Evolutionary conservation across 1,284 basidiomycete species (phyloP), one percentile per base, ranked within the genome.

Genomic region (Papiliotrema flavescens): DNA sequence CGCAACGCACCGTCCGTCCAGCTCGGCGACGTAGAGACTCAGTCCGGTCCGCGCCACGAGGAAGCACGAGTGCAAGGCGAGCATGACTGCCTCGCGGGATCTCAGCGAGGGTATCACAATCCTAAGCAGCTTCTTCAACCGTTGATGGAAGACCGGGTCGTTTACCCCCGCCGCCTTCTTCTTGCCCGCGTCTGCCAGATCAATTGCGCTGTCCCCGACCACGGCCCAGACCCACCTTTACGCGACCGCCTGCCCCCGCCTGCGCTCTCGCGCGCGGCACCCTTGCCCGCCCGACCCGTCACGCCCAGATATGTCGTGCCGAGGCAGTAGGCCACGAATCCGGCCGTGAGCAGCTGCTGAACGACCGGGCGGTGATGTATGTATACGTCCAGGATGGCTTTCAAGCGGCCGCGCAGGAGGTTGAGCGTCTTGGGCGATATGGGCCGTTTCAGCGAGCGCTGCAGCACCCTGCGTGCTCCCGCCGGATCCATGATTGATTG

Each of bases 21-120:
- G 81, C 49, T 90, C 85, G 8, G 95, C 94, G 47, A 98, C 92
- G 69, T 97, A 97, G n/a, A 98, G 80, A 23, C 89, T 92, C 50
- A 98, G 86, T 11, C 90, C 86, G 2, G 94, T 98, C 57, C 94
- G 80, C 58, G 90, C 86, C 17, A 98, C 82, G 51, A 98, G 82
- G 61, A 98, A 83, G 66, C 85, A 84, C 4, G 92, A 89, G 71
- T 98, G 93, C 78, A 91, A 86, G 51, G 87, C 78, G 6, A 98
- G 81, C 54, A 98, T 83, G 42, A 89, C 79, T 0, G 91, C 89
- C 75, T 97, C 93, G 65, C 91, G 89, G 4, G 88, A 90, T 47
- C 84, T 83, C 61, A 90, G 77, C 23, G 86, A 83, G 2, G 94
- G 95, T 55, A 98, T 90, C 19, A 96, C 89, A 59, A 98, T 96